These are phyloP conservation scores for Fusarium globosum DNA, from an alignment of 2,329 filamentous ascomycete genomes.

Conservation along the genomic window DNA sequence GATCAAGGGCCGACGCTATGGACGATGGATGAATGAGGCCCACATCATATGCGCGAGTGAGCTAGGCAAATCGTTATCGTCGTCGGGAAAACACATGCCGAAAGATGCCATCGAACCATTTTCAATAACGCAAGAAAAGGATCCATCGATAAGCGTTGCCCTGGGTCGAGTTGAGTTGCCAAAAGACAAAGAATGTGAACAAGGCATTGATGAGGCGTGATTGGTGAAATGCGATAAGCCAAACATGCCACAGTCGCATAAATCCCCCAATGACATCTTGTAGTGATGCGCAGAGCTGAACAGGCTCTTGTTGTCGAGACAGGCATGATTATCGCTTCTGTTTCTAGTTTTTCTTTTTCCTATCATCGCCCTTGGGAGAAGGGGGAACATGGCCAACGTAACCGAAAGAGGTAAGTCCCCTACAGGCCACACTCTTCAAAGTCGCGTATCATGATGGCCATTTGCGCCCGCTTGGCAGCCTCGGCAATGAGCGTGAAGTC, in stretches of 20 bases:
- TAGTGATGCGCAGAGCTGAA: conserved; percentile 6
- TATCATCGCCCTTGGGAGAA: not conserved
- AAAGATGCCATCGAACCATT: conserved; percentile 38
- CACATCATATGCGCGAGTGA: conserved; percentile 16
- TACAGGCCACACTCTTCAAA: conserved; percentile 77
- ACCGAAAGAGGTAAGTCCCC: not conserved
- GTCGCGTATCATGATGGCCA: conserved; percentile 88
- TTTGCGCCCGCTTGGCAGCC: conserved; percentile 91
- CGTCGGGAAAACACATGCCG: conserved; percentile 24
- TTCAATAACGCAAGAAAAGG: conserved; percentile 10
- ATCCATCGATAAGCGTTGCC: conserved; percentile 13
- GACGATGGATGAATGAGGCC: conserved; percentile 11
- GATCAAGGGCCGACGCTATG: conserved; percentile 13
- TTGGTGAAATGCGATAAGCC: conserved; percentile 14
- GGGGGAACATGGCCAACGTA: not conserved
- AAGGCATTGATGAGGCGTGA: not conserved
- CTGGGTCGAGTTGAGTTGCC: conserved; percentile 10
- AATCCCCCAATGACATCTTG: not conserved
- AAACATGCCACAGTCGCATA: conserved; percentile 29
- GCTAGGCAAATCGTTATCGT: not conserved
- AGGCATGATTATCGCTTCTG: not conserved
- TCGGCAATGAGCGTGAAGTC: conserved; percentile 90
- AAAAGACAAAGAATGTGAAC: conserved; percentile 26
- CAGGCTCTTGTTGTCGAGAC: not conserved
- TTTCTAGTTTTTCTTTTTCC: not conserved